Evolutionary conservation across 2,329 filamentous ascomycete species (phyloP).

Genomic region (Ophiobolus disseminans): DNA sequence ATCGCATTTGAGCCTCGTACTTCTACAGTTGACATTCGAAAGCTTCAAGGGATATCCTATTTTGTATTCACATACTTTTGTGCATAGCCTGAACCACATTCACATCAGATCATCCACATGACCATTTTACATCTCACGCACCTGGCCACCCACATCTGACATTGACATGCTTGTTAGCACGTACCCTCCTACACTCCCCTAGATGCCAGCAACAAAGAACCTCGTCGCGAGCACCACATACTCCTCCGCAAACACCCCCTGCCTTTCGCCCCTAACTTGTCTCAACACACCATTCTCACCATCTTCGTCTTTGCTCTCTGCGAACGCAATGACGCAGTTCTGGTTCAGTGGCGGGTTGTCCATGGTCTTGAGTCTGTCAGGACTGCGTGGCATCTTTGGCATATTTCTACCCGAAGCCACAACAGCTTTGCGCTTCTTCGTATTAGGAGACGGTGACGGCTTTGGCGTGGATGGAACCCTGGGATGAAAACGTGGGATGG

Average conservation of each 20-base stretch:
- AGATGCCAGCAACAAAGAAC: constrained; percentile 44
- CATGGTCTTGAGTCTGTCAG: constrained; percentile 30
- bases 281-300: constrained; percentile 39
- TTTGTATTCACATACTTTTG: no score
- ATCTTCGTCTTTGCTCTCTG: constrained; percentile 26
- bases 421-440: constrained; percentile 28
- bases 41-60: no score
- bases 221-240: constrained; percentile 52
- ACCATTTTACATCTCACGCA: no score
- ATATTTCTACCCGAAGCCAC: neutral
- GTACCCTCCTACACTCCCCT: neutral
- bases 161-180: neutral
- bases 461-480: neutral
- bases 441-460: neutral
- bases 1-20: no score
- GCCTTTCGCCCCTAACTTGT: constrained; percentile 49
- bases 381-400: constrained; percentile 11
- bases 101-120: no score
- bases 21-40: no score
- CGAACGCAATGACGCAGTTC: constrained; percentile 47
- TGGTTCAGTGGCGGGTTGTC: constrained; percentile 38
- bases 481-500: neutral
- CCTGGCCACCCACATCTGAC: neutral
- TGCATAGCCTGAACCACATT: no score
- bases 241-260: constrained; percentile 51